Base-by-base conservation (phyloP, 495 filamentous ascomycete species). In the Clavariopsis aquatica region DNA sequence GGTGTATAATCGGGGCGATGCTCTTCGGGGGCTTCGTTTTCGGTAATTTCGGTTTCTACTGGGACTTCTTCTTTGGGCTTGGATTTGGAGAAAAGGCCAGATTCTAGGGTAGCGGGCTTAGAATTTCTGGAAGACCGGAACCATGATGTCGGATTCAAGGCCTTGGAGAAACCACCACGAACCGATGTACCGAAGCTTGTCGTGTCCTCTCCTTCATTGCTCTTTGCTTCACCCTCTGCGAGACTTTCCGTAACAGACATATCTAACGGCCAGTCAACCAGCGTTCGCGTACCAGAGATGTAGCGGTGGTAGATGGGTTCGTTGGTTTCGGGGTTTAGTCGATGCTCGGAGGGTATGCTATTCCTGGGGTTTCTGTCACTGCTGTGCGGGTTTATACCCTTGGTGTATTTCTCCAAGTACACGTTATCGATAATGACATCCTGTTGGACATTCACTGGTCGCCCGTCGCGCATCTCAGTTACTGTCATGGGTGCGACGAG, bases 361-460 rank as follows among this genome's bases (percentile, higher is more conserved):
- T 36, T 27, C 1, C 19, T 54, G 19, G 1, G 6, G n/a, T 8
- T 8, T 9, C 26, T 27, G 1, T 20, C 26, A 2, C 29, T 27
- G 10, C 26, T 54, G 51, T 24, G 34, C 9, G 51, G 51, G 51
- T 54, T n/a, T 19, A 54, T 29, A 20, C 51, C 51, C 10, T 8
- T 31, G 5, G 51, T 31, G 78, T 74, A 49, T 72, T 90, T 83
- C 69, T 89, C 82, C 66, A 96, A 83, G 68, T 96, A 81, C 38
- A 89, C 84, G 75, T 96, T 43, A 41, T 67, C 64, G 27, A 67
- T 47, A 24, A 67, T 43, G 27, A 67, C 58, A 22, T 67, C 64
- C 26, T 57, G n/a, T 13, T 28, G 20, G 23, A 54, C 46, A 22
- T 26, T 29, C 54, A 83, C 80, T 41, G 79, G 78, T n/a, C 75